A percentile compares a stretch with the other conserved stretches of the same genome.
Conservation (phyloP, 2,329 filamentous ascomycete species). For the Berkeleyomyces rouxiae region DNA sequence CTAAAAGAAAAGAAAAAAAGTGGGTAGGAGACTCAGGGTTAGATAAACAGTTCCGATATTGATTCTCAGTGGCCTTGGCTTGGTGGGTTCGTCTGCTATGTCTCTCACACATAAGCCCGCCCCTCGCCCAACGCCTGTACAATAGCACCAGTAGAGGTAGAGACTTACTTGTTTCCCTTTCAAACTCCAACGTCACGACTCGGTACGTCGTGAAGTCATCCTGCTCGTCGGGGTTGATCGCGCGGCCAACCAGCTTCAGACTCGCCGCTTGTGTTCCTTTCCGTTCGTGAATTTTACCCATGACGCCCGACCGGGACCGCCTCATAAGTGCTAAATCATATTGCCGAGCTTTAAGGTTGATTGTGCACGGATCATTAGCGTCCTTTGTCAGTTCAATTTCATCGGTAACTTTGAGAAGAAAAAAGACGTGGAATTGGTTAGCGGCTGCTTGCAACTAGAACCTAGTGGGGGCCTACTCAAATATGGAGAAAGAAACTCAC, state of each 20-base stretch:
- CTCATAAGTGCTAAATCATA: neutral
- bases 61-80: neutral
- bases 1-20: neutral
- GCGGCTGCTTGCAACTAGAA: neutral
- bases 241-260: neutral
- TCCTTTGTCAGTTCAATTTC: neutral
- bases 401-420: conserved; percentile 6
- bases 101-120: neutral
- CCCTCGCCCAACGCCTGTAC: neutral
- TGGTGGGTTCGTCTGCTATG: neutral
- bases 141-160: neutral
- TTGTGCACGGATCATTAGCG: neutral
- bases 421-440: neutral
- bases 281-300: neutral
- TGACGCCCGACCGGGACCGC: conserved; percentile 2
- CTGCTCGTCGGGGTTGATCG: conserved; percentile 3
- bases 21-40: neutral
- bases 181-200: conserved; percentile 3
- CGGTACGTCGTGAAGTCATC: neutral
- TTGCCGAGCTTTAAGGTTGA: conserved; percentile 1
- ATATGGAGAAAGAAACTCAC: neutral
- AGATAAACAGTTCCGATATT: neutral
- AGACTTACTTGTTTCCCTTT: conserved; percentile 1
- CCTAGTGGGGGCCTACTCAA: neutral
- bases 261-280: neutral